Base-by-base conservation (phyloP, 2,329 filamentous ascomycete genomes). In the Microascus cirrosus region DNA sequence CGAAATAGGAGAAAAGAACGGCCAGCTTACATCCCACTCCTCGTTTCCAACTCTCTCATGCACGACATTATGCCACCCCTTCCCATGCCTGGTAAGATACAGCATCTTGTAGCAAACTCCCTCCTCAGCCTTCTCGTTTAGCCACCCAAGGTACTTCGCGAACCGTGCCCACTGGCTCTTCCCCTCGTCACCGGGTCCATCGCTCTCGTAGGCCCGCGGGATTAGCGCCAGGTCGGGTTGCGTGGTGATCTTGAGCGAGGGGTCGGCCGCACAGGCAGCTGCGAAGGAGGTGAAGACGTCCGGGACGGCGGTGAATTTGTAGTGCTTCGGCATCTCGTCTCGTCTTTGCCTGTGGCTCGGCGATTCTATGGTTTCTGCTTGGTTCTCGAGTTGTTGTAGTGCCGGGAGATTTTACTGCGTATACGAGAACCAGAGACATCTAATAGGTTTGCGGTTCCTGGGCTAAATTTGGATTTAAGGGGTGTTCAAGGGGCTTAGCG, bases 21-120 rank as follows among this genome's bases (percentile, higher is more conserved):
- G n/a, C 20, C 20, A 54, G n/a, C 69, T 60, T 61, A 73, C 73
- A 65, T 84, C 78, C 81, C 82, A 85, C 12, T 73, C 77, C 3
- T 73, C 72, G 0, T 76, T 81, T 48, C 81, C 81, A 59, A 82
- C 83, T 62, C 75, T 77, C n/a, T 73, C 70, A 62, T 82, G 77
- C 57, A 78, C 79, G 56, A 70, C 69, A 59, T 76, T 76, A 54
- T 76, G 72, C 56, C 65, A 70, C 25, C 81, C 82, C 62, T 81
- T 71, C 15, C 82, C 82, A 63, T 85, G 82, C 15, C 82, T 75
- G 24, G 78, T 81, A 59, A 83, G 69, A 60, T 71, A 74, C 12
- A 84, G 60, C 13, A 84, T 71, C 58, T 80, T 79, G 68, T 83
- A 85, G 15, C 65, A 66, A n/a, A 76, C 74, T 56, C 71, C 73